phyloP scores from a whole-genome alignment of 2,329 filamentous ascomycete genomes.

The Penicillium sp. region DNA sequence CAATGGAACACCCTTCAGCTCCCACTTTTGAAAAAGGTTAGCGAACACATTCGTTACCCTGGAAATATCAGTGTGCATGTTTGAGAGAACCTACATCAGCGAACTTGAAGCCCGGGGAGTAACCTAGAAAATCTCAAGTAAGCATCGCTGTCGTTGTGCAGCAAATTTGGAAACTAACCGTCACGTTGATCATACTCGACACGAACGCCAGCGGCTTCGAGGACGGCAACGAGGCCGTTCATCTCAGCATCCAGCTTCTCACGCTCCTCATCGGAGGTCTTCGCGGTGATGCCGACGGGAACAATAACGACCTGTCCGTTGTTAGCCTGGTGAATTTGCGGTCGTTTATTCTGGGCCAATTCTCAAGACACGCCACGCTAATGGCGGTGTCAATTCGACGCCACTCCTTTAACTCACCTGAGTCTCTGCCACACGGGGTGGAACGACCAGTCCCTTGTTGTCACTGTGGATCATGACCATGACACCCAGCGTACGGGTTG shows the following conservation, averaged over 20 bases:
- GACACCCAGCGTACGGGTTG: conserved; percentile 94
- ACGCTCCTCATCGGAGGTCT: conserved; percentile 78
- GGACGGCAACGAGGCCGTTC: conserved; percentile 68
- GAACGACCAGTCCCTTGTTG: conserved; percentile 91
- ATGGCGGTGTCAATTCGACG: background rate
- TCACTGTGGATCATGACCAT: conserved; percentile 99
- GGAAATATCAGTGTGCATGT: background rate
- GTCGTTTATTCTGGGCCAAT: background rate
- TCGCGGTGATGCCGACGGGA: conserved; percentile 90
- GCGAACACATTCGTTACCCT: background rate
- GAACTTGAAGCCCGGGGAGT: conserved; percentile 91
- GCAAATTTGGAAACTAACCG: conserved; percentile 67
- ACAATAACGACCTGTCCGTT: conserved; percentile 68
- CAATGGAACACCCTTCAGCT: conserved; percentile 91
- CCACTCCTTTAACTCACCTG: conserved; percentile 53
- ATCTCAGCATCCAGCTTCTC: conserved; percentile 76
- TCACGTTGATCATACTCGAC: conserved; percentile 83
- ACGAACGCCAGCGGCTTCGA: conserved; percentile 76
- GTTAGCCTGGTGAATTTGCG: background rate
- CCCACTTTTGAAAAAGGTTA: conserved; percentile 60
- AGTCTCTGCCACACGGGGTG: conserved; percentile 83
- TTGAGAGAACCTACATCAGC: background rate
- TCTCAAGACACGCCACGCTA: background rate
- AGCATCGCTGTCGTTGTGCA: no score
- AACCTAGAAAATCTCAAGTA: background rate